Evolutionary conservation across 2,329 filamentous ascomycete genomes (phyloP).

Genomic region (Monosporascus ibericus): DNA sequence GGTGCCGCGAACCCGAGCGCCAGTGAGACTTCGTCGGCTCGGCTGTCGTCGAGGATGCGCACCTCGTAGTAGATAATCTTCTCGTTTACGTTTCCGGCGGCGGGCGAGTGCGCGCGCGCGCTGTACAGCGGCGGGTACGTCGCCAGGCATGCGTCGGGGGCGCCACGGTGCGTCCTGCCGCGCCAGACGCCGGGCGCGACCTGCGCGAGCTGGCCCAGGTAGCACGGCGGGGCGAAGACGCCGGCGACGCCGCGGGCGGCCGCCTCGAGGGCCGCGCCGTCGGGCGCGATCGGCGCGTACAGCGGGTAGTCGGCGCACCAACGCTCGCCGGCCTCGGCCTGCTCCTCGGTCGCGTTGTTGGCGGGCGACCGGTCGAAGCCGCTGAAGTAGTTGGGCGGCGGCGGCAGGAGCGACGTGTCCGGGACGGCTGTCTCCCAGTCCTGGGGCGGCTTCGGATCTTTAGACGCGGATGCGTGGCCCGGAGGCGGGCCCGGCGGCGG

Average conservation of each 20-base stretch:
- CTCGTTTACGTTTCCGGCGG: slow-evolving; percentile 27
- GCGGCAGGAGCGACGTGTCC: slow-evolving; percentile 66
- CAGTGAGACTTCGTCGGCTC: slow-evolving; percentile 39
- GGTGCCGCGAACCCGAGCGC: slow-evolving; percentile 66
- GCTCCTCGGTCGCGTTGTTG: slow-evolving; percentile 60
- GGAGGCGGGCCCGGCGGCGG: slow-evolving; percentile 33
- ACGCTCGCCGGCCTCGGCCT: slow-evolving; percentile 56
- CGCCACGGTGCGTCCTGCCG: slow-evolving; percentile 33
- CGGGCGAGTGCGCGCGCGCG: slow-evolving; percentile 51
- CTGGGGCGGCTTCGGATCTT: slow-evolving; percentile 38
- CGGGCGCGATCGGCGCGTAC: slow-evolving; percentile 44
- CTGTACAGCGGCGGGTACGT: slow-evolving; percentile 66
- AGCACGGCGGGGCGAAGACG: slow-evolving; percentile 45
- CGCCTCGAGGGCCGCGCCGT: slow-evolving; percentile 38
- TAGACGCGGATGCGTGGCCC: not conserved
- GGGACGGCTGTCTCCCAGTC: slow-evolving; percentile 68
- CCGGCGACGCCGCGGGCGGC: slow-evolving; percentile 47
- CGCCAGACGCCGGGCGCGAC: slow-evolving; percentile 47
- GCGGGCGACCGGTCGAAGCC: slow-evolving; percentile 60
- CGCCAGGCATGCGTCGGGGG: slow-evolving; percentile 58
- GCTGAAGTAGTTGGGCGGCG: slow-evolving; percentile 61
- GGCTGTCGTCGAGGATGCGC: slow-evolving; percentile 41
- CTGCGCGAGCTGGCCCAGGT: slow-evolving; percentile 40
- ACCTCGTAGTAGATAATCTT: slow-evolving; percentile 70
- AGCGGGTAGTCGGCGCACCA: slow-evolving; percentile 62